Percentiles rank a stretch among this genome's conserved stretches.
phyloP scores from a whole-genome alignment of 2,329 filamentous ascomycete genomes.

The Claviceps capensis region DNA sequence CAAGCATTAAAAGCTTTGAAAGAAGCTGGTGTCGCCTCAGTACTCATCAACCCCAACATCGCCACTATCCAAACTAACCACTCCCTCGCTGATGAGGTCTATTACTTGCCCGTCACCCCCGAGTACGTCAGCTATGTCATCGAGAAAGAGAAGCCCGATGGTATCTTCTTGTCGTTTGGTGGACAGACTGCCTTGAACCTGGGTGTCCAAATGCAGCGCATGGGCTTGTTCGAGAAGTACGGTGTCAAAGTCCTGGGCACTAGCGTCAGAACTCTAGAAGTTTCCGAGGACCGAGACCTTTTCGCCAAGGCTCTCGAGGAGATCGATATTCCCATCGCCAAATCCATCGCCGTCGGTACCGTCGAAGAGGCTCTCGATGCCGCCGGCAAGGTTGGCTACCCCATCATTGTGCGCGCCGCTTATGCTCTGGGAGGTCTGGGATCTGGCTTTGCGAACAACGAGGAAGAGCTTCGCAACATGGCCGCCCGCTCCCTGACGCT shows the following conservation, averaged over 20 bases:
- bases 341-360: constrained; percentile 84
- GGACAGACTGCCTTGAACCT: constrained; percentile 95
- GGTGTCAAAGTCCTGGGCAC: constrained; percentile 93
- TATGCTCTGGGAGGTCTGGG: constrained; percentile 94
- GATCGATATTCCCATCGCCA: constrained; percentile 93
- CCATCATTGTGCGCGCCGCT: constrained; percentile 93
- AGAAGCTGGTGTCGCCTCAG: constrained; percentile 80
- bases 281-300: constrained; percentile 88
- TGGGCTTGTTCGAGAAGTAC: constrained; percentile 90
- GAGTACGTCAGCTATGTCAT: constrained; percentile 98
- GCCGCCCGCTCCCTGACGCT: constrained; percentile 84
- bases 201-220: constrained; percentile 92
- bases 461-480: constrained; percentile 87
- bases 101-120: constrained; percentile 93
- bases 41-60: constrained; percentile 96
- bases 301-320: constrained; percentile 93
- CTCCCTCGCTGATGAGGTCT: constrained; percentile 89
- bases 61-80: constrained; percentile 97
- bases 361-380: constrained; percentile 86
- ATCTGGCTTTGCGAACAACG: constrained; percentile 88
- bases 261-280: constrained; percentile 84
- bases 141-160: constrained; percentile 88
- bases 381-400: constrained; percentile 78
- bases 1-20: constrained; percentile 95
- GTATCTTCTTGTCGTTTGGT: constrained; percentile 93